phyloP scores from a whole-genome alignment of 1,284 basidiomycete genomes.

The Tremellales sp. region DNA sequence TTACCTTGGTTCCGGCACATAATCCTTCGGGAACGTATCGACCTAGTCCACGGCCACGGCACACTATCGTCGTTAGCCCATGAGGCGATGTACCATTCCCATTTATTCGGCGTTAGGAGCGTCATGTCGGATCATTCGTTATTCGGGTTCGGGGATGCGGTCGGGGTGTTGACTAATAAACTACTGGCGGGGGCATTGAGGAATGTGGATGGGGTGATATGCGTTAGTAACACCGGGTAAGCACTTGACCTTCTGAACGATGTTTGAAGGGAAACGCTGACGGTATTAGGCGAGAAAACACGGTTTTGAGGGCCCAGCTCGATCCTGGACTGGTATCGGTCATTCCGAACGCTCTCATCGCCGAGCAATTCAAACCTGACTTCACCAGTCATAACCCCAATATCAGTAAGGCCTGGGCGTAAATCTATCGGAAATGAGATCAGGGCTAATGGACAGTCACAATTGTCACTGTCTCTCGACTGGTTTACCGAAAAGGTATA shows the following conservation, averaged over 20 bases:
- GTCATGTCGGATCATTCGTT: constrained; percentile 97
- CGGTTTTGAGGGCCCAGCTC: constrained; percentile 78
- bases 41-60: constrained; percentile 89
- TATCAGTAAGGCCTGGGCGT: constrained; percentile 55
- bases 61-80: constrained; percentile 84
- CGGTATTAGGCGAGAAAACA: constrained; percentile 78
- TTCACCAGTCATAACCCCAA: constrained; percentile 50
- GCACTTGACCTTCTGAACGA: constrained; percentile 25
- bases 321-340: constrained; percentile 72
- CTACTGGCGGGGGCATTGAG: constrained; percentile 77
- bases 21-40: constrained; percentile 77
- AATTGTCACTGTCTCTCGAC: constrained; percentile 88
- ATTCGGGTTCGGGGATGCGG: constrained; percentile 93
- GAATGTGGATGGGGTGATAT: constrained; percentile 90
- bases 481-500: constrained; percentile 95
- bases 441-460: constrained; percentile 61
- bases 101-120: constrained; percentile 65
- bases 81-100: constrained; percentile 85
- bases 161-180: constrained; percentile 95
- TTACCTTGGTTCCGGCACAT: constrained; percentile 88
- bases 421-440: neutral
- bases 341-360: constrained; percentile 91
- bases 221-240: constrained; percentile 95
- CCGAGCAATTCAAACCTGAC: constrained; percentile 75
- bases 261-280: constrained; percentile 1